phyloP scores from a whole-genome alignment of 2,329 filamentous ascomycete genomes.

The Domatiomyces globalis region DNA sequence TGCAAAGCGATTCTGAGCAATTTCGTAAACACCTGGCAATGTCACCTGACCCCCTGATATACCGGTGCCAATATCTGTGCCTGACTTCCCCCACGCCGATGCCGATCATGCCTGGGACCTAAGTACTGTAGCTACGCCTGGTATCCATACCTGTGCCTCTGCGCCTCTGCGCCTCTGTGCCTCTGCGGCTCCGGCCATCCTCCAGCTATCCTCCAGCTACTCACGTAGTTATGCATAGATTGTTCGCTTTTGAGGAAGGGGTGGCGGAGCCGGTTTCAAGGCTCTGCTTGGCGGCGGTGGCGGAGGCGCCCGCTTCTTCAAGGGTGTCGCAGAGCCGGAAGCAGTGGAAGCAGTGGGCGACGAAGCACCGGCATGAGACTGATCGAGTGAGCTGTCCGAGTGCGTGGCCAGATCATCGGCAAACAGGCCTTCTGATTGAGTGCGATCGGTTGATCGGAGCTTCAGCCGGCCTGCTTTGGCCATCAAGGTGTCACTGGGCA shows the following conservation, averaged over 20 bases:
- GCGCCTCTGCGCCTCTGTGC: too few species aligned
- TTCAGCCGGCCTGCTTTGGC: conserved; percentile 35
- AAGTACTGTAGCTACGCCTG: not conserved
- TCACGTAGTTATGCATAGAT: conserved; percentile 7
- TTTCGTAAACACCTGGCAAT: not conserved
- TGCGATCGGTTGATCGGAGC: conserved; percentile 23
- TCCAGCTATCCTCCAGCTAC: not conserved
- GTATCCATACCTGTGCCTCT: too few species aligned
- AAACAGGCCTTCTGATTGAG: conserved; percentile 29
- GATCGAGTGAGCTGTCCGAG: conserved; percentile 35
- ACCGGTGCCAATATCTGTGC: too few species aligned
- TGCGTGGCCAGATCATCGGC: conserved; percentile 39
- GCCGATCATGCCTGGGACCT: too few species aligned
- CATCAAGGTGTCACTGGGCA: conserved; percentile 41
- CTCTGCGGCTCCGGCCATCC: too few species aligned
- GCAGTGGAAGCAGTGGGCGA: conserved; percentile 42
- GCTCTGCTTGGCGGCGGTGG: conserved; percentile 48
- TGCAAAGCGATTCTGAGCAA: not conserved
- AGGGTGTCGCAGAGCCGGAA: conserved; percentile 33
- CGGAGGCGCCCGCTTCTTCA: conserved; percentile 42
- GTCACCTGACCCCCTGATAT: not conserved
- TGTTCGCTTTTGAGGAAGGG: conserved; percentile 47
- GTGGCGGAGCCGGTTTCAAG: conserved; percentile 53
- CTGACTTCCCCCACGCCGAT: too few species aligned
- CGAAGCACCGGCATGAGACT: conserved; percentile 35